These are phyloP conservation scores for Lactarius hatsudake DNA, from an alignment of 768 basidiomycete species.

Conservation along the genomic window DNA sequence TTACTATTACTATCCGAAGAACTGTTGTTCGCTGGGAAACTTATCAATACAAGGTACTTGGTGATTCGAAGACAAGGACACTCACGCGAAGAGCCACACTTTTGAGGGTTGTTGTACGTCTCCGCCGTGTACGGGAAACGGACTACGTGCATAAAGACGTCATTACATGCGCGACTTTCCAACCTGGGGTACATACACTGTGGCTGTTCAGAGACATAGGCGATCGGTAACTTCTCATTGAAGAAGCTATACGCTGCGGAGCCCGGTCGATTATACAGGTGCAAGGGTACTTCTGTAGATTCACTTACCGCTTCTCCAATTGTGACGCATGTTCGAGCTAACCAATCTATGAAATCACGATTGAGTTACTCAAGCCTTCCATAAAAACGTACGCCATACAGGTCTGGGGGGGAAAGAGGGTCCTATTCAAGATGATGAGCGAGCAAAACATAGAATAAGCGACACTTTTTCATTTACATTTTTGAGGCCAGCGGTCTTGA, in stretches of 20 bases:
- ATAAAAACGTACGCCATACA: constrained; percentile 28
- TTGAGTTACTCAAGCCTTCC: neutral
- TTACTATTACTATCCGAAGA: neutral
- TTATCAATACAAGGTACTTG: neutral
- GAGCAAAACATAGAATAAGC: neutral
- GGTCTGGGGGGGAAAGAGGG: constrained; percentile 37
- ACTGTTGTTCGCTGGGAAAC: neutral
- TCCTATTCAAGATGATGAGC: constrained; percentile 28
- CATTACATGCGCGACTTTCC: neutral
- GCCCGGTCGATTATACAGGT: neutral
- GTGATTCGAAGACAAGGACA: neutral
- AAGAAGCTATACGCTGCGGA: constrained; percentile 25
- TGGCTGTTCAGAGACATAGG: constrained; percentile 35
- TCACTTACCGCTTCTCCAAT: constrained; percentile 5
- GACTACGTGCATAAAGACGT: neutral
- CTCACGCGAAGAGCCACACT: constrained; percentile 22
- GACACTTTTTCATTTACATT: constrained; percentile 27
- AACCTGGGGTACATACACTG: constrained; percentile 26
- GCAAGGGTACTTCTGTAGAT: neutral
- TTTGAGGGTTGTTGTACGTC: constrained; percentile 26
- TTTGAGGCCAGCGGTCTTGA: constrained; percentile 31
- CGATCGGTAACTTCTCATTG: constrained; percentile 35
- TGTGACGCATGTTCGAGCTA: constrained; percentile 1
- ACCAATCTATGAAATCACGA: neutral
- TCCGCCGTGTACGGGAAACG: constrained; percentile 23